Evolutionary conservation across 805 yeast species (phyloP), one percentile per base, ranked within the genome.

Genomic region (Starmerella etchellsii): DNA sequence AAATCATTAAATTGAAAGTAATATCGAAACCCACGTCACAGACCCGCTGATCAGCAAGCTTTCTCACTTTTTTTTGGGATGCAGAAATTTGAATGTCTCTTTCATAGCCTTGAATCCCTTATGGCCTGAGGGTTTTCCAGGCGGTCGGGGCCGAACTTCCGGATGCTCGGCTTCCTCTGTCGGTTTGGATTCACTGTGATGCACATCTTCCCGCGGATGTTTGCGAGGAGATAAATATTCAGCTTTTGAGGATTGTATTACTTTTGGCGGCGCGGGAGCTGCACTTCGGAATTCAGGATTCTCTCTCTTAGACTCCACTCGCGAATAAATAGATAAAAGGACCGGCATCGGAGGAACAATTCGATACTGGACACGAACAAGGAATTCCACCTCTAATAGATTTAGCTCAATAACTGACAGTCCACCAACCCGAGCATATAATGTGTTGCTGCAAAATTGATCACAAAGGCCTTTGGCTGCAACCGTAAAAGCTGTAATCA

Each of bases 401-500:
- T 91, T 91, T 56, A 91, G 69, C 59, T 91, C 99, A 39, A 54
- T 46, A 4, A 46, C 50, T 15, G 55, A 44, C 2, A 54, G 28
- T 46, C 98, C 97, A 3, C 98, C 98, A 16, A 91, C 96, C 57
- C 81, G 81, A 9, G 97, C 94, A 55, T 91, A 88, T 59, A 88
- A 95, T 32, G 78, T 71, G 60, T 88, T 88, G 14, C 95, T 84
- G 61, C 93, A 87, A 60, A 91, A 88, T 25, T 87, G 79, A 61
- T 88, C 98, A 59, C 95, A 54, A 18, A 53, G 37, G 4, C 54
- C 54, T 58, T 88, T 88, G 48, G 88, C 78, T 0, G 91, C 94
- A 2, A 88, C 74, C 44, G 93, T 81, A 0, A 95, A 85, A 1
- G 95, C 91, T 0, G 95, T 87, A 31, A 88, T 67, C 39, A 88